Evolutionary conservation across 1,139 yeast species (phyloP), one percentile per base, ranked within the genome.

Genomic region (Taphrina confusa): DNA sequence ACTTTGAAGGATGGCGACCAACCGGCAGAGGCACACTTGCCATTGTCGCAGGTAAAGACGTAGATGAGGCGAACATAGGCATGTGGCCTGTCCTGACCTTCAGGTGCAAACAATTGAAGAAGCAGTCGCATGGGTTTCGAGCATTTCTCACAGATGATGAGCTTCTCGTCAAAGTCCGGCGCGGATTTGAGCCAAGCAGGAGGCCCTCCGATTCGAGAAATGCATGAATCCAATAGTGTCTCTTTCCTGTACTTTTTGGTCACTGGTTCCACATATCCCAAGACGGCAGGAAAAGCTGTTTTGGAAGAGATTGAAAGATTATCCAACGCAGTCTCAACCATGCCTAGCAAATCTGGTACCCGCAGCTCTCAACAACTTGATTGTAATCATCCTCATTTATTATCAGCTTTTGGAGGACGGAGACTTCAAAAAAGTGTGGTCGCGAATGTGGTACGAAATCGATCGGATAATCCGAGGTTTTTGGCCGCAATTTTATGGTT

Each of bases 171-270:
- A 6, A 37, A 31, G n/a, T n/a, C 42, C 11, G 54, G 54, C 8
- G 40, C 22, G 12, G 55, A 12, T 18, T 16, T 20, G 9, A 59
- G 49, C 11, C 27, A 14, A 28, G 47, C 45, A 11, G 55, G 44
- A n/a, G 62, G 59, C 9, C 62, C 62, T 8, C 62, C 62, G 25
- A 59, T 23, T 5, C 62, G 54, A 11, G 58, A 54, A 2, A 54
- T 44, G 22, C 51, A 31, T 12, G 58, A 28, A 27, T 54, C 58
- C 30, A 22, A 14, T 4, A 54, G 22, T 2, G 51, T 54, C 23
- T 45, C 45, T 9, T 34, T 34, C 12, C 49, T 25, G 45, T 54
- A 34, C 31, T 54, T 54, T 28, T 31, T 44, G 27, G 49, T 18
- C 9, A 54, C 51, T 12, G 51, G 51, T 25, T 54, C 58, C 8